Evolutionary conservation across 805 yeast species (phyloP), one percentile per base, ranked within the genome.

Genomic region (Yarrowia yakushimensis): DNA sequence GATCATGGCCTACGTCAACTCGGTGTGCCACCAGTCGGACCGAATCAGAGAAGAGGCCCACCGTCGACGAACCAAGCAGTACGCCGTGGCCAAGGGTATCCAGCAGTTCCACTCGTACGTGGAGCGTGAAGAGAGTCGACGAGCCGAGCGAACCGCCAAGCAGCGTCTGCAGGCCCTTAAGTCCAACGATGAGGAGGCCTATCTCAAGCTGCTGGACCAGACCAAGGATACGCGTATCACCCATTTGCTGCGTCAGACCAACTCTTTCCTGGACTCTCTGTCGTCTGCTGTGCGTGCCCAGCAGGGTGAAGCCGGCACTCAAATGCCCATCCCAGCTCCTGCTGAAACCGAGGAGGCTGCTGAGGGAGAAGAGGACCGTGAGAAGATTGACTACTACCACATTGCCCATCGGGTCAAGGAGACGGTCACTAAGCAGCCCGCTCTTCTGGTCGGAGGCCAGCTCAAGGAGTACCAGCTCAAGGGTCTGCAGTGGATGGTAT

Each of bases 401-500:
- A 97, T 94, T 63, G 97, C 98, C 2, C 99, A 93, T 73, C 82
- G 86, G 64, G 79, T 92, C 61, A 85, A 87, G 68, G 98, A 93
- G 72, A 85, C 82, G 50, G 86, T 94, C 37, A 81, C 82, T 0
- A 79, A 79, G 65, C 99, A 93, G 74, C 97, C 99, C 0, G 72
- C 83, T 0, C 85, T 92, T 33, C 79, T 93, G 62, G 85, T 91
- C 45, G 99, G 99, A 59, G 99, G 99, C 65, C 81, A 85, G 1
- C 79, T 93, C 71, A 93, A 93, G 73, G 99, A 93, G 71, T 93
- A 93, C 72, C 99, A 93, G 76, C 18, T 93, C 63, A 89, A 89
- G 74, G 99, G 99, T 70, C 79, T 94, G 63, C 96, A 93, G 72
- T 93, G 99, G 99, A 93, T 93, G 99, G 96, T 93, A 5, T 93